phyloP scores from a whole-genome alignment of 352 stramenopile species.

The Peronospora destructor region DNA sequence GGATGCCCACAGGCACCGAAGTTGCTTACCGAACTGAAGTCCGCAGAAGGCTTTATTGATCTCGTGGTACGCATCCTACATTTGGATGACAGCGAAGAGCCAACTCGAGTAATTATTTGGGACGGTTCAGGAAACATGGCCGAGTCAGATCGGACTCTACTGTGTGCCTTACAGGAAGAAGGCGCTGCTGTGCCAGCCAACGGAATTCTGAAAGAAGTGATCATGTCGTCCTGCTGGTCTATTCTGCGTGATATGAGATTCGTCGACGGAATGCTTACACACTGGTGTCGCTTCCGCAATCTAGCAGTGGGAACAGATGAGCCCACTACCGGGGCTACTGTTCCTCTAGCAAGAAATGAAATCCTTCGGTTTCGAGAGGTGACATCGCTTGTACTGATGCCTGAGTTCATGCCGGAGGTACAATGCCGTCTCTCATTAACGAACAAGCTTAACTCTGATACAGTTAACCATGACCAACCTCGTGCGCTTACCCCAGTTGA shows the following conservation, averaged over 20 bases:
- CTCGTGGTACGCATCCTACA: slow-evolving; percentile 53
- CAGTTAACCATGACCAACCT: not conserved
- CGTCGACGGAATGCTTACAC: slow-evolving; percentile 21
- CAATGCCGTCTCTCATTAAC: slow-evolving; percentile 25
- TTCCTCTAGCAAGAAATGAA: slow-evolving; percentile 6
- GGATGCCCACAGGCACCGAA: slow-evolving; percentile 38
- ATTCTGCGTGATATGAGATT: slow-evolving; percentile 56
- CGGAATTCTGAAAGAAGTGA: slow-evolving; percentile 51
- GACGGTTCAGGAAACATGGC: slow-evolving; percentile 45
- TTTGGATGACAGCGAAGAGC: slow-evolving; percentile 27
- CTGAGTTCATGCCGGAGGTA: slow-evolving; percentile 41
- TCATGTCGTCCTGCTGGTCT: slow-evolving; percentile 63
- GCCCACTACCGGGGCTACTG: slow-evolving; percentile 9
- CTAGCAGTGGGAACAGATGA: slow-evolving; percentile 41
- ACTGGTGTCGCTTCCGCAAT: slow-evolving; percentile 76
- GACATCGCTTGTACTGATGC: slow-evolving; percentile 56
- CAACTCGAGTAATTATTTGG: slow-evolving; percentile 51
- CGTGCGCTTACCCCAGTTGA: not conserved
- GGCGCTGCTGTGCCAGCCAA: slow-evolving; percentile 19
- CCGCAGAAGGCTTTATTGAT: slow-evolving; percentile 46
- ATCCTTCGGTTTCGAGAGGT: slow-evolving; percentile 62
- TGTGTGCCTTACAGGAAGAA: slow-evolving; percentile 18
- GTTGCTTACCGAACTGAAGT: slow-evolving; percentile 38
- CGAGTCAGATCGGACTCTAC: slow-evolving; percentile 11
- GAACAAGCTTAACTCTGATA: not conserved